These are phyloP conservation scores for Neonectria neomacrospora DNA, from an alignment of 2,329 filamentous ascomycete genomes.

Conservation along the genomic window DNA sequence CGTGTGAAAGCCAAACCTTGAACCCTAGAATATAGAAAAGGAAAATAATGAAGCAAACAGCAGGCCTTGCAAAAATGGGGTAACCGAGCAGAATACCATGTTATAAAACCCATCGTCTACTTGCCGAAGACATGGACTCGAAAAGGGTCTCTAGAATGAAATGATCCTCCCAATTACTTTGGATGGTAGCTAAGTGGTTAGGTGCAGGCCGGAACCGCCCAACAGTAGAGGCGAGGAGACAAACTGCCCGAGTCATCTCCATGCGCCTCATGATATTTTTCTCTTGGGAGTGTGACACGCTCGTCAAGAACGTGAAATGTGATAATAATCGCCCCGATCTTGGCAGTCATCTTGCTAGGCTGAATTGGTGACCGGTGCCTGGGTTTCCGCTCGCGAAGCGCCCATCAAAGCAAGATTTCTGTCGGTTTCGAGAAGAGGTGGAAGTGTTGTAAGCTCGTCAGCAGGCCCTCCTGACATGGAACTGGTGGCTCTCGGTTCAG, in stretches of 20 bases:
- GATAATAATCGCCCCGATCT: background rate
- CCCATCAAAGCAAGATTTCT: background rate
- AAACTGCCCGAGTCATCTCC: background rate
- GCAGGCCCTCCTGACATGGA: background rate
- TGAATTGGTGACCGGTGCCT: slow-evolving; percentile 15
- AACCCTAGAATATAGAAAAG: background rate
- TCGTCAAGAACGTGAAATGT: background rate
- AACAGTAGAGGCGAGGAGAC: background rate
- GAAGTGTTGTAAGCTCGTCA: slow-evolving; percentile 13
- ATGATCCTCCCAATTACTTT: slow-evolving; percentile 4
- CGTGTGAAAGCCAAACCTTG: slow-evolving; percentile 11
- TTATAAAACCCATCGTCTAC: slow-evolving; percentile 14
- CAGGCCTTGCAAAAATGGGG: background rate
- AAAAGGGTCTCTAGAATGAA: slow-evolving; percentile 1
- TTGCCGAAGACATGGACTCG: slow-evolving; percentile 5
- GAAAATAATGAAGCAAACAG: background rate
- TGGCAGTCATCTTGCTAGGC: background rate
- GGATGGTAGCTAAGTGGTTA: background rate
- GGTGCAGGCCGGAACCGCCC: background rate
- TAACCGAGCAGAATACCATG: background rate
- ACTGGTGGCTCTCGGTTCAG: slow-evolving; percentile 14
- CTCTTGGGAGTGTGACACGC: background rate
- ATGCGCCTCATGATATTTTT: background rate
- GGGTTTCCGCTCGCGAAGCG: slow-evolving; percentile 6
- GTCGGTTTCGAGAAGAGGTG: slow-evolving; percentile 18